Evolutionary conservation across 129 eudicot species (phyloP).

Genomic region (Escallonia herrerae): DNA sequence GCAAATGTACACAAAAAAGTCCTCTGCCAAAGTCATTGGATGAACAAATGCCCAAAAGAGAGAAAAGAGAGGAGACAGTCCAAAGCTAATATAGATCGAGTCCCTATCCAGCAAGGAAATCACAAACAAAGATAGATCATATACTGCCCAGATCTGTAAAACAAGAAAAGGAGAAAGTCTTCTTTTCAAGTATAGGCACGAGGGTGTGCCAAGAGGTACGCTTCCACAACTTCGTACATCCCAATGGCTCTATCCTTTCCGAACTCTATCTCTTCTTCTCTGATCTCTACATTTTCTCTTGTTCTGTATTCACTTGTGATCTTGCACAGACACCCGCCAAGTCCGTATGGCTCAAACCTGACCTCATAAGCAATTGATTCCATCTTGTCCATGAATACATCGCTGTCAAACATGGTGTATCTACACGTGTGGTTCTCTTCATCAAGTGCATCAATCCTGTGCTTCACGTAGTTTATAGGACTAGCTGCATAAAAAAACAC

Average conservation of each 20-base stretch:
- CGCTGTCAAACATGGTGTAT: slow-evolving; percentile 22
- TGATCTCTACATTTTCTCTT: slow-evolving; percentile 21
- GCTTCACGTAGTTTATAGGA: slow-evolving; percentile 18
- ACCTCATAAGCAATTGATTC: slow-evolving; percentile 30
- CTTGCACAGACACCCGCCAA: slow-evolving; percentile 35
- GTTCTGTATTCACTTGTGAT: slow-evolving; percentile 25
- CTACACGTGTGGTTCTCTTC: slow-evolving; percentile 3
- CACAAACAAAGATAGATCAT: no score
- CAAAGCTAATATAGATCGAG: no score
- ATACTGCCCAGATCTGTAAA: no score
- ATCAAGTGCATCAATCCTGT: slow-evolving; percentile 19
- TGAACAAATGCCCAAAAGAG: no score
- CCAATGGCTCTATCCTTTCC: slow-evolving; percentile 39
- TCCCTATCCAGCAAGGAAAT: no score
- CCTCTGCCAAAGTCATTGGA: no score
- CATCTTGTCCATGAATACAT: slow-evolving; percentile 7
- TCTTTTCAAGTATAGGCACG: slow-evolving; percentile 28
- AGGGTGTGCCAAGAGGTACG: slow-evolving; percentile 38
- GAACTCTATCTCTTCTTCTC: slow-evolving; percentile 39
- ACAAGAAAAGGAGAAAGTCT: no score
- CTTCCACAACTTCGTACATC: slow-evolving; percentile 39
- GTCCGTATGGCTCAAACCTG: slow-evolving; percentile 32
- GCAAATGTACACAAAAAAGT: no score
- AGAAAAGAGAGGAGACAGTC: no score
- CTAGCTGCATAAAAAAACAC: slow-evolving; percentile 2